Evolutionary conservation across 192 early-diverging fungal genomes (phyloP).

Genomic region (Umbelopsis vinacea): DNA sequence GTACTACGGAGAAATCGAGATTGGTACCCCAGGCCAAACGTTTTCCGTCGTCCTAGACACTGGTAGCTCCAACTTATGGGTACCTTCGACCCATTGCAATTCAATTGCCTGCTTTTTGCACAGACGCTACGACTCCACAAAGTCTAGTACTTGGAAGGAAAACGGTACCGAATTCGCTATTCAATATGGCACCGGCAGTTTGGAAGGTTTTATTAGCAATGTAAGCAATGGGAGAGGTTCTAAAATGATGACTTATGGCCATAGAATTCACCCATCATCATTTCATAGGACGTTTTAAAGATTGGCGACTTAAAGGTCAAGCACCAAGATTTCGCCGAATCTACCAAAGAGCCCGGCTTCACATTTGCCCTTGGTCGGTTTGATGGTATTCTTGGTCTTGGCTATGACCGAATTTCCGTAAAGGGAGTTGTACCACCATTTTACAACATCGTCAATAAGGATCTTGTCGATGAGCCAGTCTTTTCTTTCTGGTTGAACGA

Average conservation of each 20-base stretch:
- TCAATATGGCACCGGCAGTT: conserved; percentile 88
- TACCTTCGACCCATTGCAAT: conserved; percentile 90
- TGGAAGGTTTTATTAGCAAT: conserved; percentile 93
- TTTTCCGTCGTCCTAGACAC: conserved; percentile 96
- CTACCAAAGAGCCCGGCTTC: conserved; percentile 93
- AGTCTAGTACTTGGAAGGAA: conserved; percentile 77
- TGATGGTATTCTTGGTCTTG: conserved; percentile 96
- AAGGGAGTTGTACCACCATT: conserved; percentile 90
- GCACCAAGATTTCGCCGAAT: conserved; percentile 92
- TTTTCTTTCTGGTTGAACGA: conserved; percentile 91
- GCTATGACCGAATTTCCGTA: conserved; percentile 90
- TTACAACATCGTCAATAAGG: conserved; percentile 87
- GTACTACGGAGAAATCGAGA: conserved; percentile 90
- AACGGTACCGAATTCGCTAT: conserved; percentile 98
- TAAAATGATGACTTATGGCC: neutral
- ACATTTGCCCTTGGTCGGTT: conserved; percentile 95
- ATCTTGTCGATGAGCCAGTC: conserved; percentile 80
- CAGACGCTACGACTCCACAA: conserved; percentile 78
- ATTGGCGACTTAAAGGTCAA: conserved; percentile 77
- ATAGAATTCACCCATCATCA: neutral
- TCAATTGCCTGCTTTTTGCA: conserved; percentile 98
- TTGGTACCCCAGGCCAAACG: conserved; percentile 88
- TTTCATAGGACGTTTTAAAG: conserved; percentile 64
- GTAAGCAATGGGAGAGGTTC: conserved; percentile 37
- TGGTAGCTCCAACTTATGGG: conserved; percentile 95